Evolutionary conservation across 306 rosid genomes (phyloP), one percentile per base, ranked within the genome.

Genomic region (Mimosa bimucronata): DNA sequence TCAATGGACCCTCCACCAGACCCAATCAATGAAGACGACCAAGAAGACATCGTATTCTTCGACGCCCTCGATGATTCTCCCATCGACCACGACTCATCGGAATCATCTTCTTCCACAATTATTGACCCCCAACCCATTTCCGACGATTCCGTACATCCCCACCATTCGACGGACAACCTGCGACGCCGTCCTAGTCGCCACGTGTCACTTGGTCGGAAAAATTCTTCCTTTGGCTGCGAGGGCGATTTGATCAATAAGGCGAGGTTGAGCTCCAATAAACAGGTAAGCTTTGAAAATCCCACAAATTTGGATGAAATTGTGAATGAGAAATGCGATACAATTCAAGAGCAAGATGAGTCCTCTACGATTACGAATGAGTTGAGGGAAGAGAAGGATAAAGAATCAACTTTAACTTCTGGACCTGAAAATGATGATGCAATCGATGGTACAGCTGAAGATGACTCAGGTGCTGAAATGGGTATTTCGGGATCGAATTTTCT

Each of bases 391-490:
- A 50, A 74, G 29, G 61, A 41, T 55, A 89, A 88, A 75, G 86
- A 72, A 58, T 95, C 98, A 71, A 88, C 88, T 67, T 34, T 91
- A 55, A 91, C 38, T 34, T 34, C 95, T 14, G 71, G 87, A 41
- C 88, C 66, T 62, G 76, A 71, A 42, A 80, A 68, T 67, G 74
- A 71, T 29, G 86, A 75, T 19, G 37, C 31, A 7, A 34, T 10
- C 34, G 72, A 71, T 29, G 88, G 86, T 78, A 57, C 69, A 30
- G 85, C 77, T 34, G 38, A n/a, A n/a, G n/a, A n/a, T 23, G 87
- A 77, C 26, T 85, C 93, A 15, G 50, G 9, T 16, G 50, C 15
- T n/a, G 61, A 53, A 21, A 28, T 58, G 74, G 53, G 31, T 34
- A 88, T 69, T 77, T 78, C 89, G 18, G 81, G 90, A 7, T 81